Percentiles rank a stretch among this genome's conserved stretches.
These are phyloP conservation scores for Pythium dissimile DNA, from an alignment of 352 stramenopile genomes.

Conservation along the genomic window DNA sequence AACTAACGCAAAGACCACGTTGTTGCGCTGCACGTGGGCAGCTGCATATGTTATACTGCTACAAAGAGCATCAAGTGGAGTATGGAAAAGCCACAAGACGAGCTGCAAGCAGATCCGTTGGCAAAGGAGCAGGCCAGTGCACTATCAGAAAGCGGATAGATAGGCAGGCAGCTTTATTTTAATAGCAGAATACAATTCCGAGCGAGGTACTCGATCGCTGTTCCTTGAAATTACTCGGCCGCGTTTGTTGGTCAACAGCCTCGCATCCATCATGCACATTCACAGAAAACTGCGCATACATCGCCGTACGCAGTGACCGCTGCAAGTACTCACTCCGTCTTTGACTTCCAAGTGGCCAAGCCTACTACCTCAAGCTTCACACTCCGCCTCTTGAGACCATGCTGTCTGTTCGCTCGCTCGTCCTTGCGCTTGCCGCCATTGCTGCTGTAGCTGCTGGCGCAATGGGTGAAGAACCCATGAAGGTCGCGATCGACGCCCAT, in stretches of 20 bases:
- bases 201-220: neutral
- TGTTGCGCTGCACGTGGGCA: conserved; percentile 72
- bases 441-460: neutral
- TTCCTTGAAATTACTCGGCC: no score
- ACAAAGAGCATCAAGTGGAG: conserved; percentile 77
- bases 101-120: conserved; percentile 72
- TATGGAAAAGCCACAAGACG: conserved; percentile 80
- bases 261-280: no score
- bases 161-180: no score
- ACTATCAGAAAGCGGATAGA: conserved; percentile 1
- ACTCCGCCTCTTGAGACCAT: neutral
- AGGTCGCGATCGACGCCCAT: neutral
- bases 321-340: no score
- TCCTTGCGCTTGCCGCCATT: conserved; percentile 14
- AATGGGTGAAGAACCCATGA: neutral
- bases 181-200: neutral
- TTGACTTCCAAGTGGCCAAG: neutral
- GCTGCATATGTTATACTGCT: conserved; percentile 80
- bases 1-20: conserved; percentile 6
- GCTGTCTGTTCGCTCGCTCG: conserved; percentile 1
- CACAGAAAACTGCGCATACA: no score
- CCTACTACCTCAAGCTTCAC: no score
- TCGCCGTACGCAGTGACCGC: no score
- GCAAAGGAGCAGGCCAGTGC: conserved; percentile 6
- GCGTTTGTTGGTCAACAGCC: no score